These are phyloP conservation scores for Pestalotiopsis sp. DNA, from an alignment of 2,329 filamentous ascomycete species.

Conservation along the genomic window DNA sequence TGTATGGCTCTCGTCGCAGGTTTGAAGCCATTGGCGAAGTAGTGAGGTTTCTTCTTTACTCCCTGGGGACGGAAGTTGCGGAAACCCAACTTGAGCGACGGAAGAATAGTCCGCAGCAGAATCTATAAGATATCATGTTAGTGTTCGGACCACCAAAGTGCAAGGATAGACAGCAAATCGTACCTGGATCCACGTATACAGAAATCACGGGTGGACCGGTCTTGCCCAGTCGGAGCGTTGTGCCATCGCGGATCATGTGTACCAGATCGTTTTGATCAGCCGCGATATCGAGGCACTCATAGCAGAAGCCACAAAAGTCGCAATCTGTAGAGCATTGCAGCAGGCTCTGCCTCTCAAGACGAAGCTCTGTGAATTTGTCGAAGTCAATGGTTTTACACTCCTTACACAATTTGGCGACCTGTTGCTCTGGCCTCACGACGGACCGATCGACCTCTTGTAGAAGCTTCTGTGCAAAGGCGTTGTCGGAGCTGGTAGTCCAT, in stretches of 20 bases:
- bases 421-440: not conserved
- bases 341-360: conserved; percentile 3
- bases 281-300: not conserved
- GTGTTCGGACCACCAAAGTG: not conserved
- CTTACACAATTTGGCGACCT: not conserved
- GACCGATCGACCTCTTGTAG: not conserved
- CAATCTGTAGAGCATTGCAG: not conserved
- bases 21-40: conserved; percentile 15
- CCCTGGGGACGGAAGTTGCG: conserved; percentile 11
- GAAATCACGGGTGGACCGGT: conserved; percentile 10
- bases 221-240: not conserved
- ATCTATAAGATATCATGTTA: not conserved
- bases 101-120: not conserved
- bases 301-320: conserved; percentile 12
- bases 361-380: not conserved
- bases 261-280: too few species aligned
- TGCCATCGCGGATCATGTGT: not conserved
- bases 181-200: conserved; percentile 16
- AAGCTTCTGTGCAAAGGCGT: not conserved
- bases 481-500: not conserved
- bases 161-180: not conserved
- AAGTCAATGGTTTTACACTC: not conserved
- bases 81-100: conserved; percentile 14
- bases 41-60: conserved; percentile 10
- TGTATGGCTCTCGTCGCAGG: conserved; percentile 12